Base-by-base conservation (phyloP, 1,284 basidiomycete species). In the Trichosporon sp. region DNA sequence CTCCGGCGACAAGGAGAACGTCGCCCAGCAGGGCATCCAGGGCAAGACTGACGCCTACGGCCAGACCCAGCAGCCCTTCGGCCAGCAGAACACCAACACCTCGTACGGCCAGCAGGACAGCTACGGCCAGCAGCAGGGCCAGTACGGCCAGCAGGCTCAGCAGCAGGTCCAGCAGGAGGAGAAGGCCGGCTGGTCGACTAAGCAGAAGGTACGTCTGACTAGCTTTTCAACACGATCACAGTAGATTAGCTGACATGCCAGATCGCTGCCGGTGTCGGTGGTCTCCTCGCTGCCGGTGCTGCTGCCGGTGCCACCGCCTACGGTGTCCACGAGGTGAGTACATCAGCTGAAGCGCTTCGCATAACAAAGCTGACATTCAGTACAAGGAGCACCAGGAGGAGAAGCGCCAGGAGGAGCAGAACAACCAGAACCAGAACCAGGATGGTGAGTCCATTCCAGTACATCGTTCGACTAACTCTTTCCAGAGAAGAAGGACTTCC, bases 351-450 rank as follows among this genome's bases (percentile, higher is more conserved):
- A 4, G 34, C n/a, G 34, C 13, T 4, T 13, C 11, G 34, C n/a
- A n/a, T n/a, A 13, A 3, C 4, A 13, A 3, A 29, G 49, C 49
- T 54, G 25, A 54, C 49, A 16, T 9, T 31, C 49, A 54, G 49
- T 54, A 54, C 49, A 54, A 54, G 49, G 49, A 54, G 49, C 49
- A 54, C 49, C 29, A 54, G 49, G 49, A 54, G 25, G 49, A 54
- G 49, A 13, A 54, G 16, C 49, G 49, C 49, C 49, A 54, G 49
- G 49, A 54, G 49, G 49, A 54, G 49, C 27, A 54, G 49, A 54
- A 54, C 49, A 54, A 54, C 49, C 49, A 27, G 14, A 54, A 54
- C 25, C 49, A 54, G 49, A 25, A 54, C 27, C 49, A 54, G 49
- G 25, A 54, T 13, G 49, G 49, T 54, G 25, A 54, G 49, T 54